Conservation (phyloP, 176 grass and related monocot species). For the Avena sativa region DNA sequence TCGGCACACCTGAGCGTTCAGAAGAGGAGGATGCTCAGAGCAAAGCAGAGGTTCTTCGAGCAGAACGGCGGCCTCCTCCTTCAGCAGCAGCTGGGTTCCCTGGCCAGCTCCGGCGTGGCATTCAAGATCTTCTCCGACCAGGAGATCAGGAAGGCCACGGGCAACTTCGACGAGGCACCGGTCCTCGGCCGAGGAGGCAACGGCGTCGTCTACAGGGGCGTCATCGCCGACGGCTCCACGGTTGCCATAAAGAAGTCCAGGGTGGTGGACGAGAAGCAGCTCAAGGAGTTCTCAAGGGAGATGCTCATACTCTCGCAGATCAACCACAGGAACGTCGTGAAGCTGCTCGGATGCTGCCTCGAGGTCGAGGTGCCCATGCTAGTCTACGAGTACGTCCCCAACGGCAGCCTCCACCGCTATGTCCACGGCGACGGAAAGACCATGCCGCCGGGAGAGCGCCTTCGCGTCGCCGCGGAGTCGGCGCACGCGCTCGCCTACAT, state of each 20-base stretch:
- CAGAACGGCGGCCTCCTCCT: conserved; percentile 69
- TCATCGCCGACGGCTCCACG: conserved; percentile 5
- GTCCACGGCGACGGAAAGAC: conserved; percentile 25
- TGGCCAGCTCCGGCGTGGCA: neutral
- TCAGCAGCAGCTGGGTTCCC: conserved; percentile 52
- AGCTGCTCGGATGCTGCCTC: conserved; percentile 61
- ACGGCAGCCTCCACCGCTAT: conserved; percentile 56
- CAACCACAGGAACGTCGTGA: conserved; percentile 63
- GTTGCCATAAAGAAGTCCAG: conserved; percentile 61
- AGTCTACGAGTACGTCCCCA: conserved; percentile 58
- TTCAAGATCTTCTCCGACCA: conserved; percentile 57
- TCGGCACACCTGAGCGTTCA: conserved; percentile 47
- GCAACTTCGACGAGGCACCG: conserved; percentile 32
- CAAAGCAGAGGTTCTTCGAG: conserved; percentile 64
- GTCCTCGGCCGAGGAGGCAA: conserved; percentile 51
- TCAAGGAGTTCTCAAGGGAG: conserved; percentile 53
- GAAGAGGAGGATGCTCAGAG: conserved; percentile 55
- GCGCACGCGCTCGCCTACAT: conserved; percentile 59
- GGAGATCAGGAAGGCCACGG: conserved; percentile 48
- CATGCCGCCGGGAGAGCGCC: neutral
- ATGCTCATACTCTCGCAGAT: conserved; percentile 65
- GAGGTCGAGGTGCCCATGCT: conserved; percentile 68
- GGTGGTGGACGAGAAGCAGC: conserved; percentile 34
- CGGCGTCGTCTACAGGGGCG: conserved; percentile 50
- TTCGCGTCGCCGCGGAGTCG: conserved; percentile 51